Percentiles rank a stretch among this genome's conserved stretches.
phyloP scores from a whole-genome alignment of 768 basidiomycete genomes.

The Amanita thiersii region DNA sequence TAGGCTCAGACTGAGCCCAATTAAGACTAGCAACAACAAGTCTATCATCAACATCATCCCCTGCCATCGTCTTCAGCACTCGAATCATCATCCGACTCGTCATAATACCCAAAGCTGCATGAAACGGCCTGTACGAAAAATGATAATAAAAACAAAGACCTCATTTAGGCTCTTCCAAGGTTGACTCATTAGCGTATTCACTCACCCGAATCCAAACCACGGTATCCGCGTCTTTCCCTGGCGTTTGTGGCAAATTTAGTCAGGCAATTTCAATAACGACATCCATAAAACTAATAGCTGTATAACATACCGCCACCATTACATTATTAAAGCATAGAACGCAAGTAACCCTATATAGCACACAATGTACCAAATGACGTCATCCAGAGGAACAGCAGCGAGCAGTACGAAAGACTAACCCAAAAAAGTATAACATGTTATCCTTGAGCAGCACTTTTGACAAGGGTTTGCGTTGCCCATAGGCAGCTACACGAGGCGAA shows the following conservation, averaged over 20 bases:
- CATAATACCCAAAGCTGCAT: constrained; percentile 37
- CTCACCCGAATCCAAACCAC: constrained; percentile 40
- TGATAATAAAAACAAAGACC: too few species aligned
- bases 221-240: constrained; percentile 36
- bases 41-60: not conserved
- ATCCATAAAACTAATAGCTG: not conserved
- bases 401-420: constrained; percentile 16
- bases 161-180: too few species aligned
- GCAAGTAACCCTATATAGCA: constrained; percentile 27
- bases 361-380: constrained; percentile 12
- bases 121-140: constrained; percentile 27
- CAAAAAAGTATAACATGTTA: constrained; percentile 36
- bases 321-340: constrained; percentile 37
- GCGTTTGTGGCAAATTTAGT: too few species aligned
- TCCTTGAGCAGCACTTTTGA: constrained; percentile 30
- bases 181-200: not conserved
- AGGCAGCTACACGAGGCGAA: constrained; percentile 16
- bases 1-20: not conserved
- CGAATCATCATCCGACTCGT: constrained; percentile 39
- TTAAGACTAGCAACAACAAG: constrained; percentile 2
- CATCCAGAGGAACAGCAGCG: not conserved
- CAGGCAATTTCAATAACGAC: not conserved
- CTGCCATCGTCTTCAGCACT: constrained; percentile 26
- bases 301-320: constrained; percentile 29
- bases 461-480: constrained; percentile 20